Percentiles rank a stretch among this genome's conserved stretches.
phyloP scores from a whole-genome alignment of 306 rosid genomes.

The Bauhinia variegata region DNA sequence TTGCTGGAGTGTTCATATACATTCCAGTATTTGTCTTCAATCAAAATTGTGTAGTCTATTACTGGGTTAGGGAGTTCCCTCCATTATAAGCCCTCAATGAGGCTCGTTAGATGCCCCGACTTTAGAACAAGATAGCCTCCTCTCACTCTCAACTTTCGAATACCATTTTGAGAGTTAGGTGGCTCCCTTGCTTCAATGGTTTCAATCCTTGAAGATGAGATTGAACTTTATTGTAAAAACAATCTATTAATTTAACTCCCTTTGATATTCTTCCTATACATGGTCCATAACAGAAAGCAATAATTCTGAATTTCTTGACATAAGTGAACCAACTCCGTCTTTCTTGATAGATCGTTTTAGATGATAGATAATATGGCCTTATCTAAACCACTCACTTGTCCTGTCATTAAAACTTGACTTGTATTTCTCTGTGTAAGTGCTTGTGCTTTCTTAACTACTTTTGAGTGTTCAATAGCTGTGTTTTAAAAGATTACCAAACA shows the following conservation, averaged over 20 bases:
- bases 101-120: no score
- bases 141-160: no score
- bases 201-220: background rate
- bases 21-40: background rate
- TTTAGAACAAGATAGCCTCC: no score
- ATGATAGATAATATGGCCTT: background rate
- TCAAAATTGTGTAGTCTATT: background rate
- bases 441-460: no score
- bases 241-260: background rate
- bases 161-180: background rate
- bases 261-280: background rate
- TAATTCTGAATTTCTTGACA: background rate
- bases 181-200: slow-evolving; percentile 15
- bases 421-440: no score
- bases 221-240: background rate
- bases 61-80: no score
- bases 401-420: background rate
- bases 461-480: no score
- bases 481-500: no score
- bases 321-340: slow-evolving; percentile 11
- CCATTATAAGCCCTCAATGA: background rate
- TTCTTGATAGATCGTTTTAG: background rate
- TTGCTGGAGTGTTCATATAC: background rate
- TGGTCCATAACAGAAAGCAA: background rate
- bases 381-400: background rate